Evolutionary conservation across 1,284 basidiomycete genomes (phyloP), one percentile per base, ranked within the genome.

Genomic region (Agroathelia rolfsii): DNA sequence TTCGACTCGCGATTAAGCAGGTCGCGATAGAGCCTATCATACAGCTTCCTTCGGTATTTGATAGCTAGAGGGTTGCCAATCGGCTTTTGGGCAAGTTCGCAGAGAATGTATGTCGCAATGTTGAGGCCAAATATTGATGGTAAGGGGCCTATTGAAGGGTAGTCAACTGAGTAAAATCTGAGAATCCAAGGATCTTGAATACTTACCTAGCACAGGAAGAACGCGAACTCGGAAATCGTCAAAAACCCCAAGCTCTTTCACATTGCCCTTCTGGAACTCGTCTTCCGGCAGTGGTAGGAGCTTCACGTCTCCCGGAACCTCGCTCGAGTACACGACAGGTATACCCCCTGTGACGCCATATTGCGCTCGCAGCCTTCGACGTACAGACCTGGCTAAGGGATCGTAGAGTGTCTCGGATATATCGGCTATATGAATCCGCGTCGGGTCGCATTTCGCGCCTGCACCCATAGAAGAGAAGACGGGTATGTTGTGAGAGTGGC

Each of bases 381-480:
- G 75, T 5, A 98, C 93, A 9, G 85, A 73, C 32, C 94, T 79
- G 10, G 93, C 93, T 5, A 99, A 72, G 2, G 94, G 93, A 52
- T 98, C 95, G 52, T 98, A 95, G 30, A 87, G 74, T 0, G 95
- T 98, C 40, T 69, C 69, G 2, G 90, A 90, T 44, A 98, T 90
- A 55, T 97, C 94, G 37, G 81, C 82, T 39, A 98, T 95, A 57
- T 97, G 94, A 16, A 98, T 74, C 19, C 92, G 73, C 4, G 92
- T 95, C 0, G 95, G 92, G 53, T 99, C 95, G 40, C 72, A 73
- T 61, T 98, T 99, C 5, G 93, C 87, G n/a, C 93, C 84, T 1
- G 94, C 89, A 25, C 95, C 95, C 89, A 98, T 95, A 12, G 89
- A 90, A 1, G 92, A 87, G 56, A 98, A 95, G 12, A 95, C 83